Percentiles rank a stretch among this genome's conserved stretches.
phyloP scores from a whole-genome alignment of 139 green algal species.

The Haematococcus lacustris region DNA sequence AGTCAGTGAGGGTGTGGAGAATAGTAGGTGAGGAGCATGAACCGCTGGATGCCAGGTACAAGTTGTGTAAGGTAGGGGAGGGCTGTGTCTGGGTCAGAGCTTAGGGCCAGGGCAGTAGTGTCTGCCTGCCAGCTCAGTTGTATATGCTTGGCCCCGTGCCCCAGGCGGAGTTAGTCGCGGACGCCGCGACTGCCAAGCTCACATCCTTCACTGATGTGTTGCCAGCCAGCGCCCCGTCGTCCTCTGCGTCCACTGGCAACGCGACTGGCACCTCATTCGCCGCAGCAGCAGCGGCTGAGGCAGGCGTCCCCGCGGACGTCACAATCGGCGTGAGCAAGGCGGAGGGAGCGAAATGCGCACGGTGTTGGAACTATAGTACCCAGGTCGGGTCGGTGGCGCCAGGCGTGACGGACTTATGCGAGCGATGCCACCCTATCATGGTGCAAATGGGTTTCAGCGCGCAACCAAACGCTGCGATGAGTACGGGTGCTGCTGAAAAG shows the following conservation, averaged over 20 bases:
- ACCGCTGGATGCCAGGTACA: too few species aligned
- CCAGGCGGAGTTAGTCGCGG: conserved; percentile 19
- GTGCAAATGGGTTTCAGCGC: conserved; percentile 47
- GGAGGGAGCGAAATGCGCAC: conserved; percentile 77
- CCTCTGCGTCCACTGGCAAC: conserved; percentile 9
- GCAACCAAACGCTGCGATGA: too few species aligned
- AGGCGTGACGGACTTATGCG: conserved; percentile 66
- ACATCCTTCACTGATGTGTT: neutral
- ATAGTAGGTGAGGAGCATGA: neutral
- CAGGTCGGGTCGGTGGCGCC: conserved; percentile 22
- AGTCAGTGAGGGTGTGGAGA: neutral
- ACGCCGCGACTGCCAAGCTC: neutral
- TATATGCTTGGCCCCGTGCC: neutral
- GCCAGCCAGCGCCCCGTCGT: neutral
- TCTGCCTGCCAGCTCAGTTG: neutral
- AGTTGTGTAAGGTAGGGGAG: neutral
- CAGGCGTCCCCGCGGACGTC: neutral
- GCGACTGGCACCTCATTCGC: neutral
- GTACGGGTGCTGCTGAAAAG: too few species aligned
- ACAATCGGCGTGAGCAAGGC: conserved; percentile 69
- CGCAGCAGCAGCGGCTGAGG: neutral
- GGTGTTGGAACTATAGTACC: conserved; percentile 95
- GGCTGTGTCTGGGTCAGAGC: neutral
- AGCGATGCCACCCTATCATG: conserved; percentile 84
- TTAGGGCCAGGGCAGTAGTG: neutral